Conservation (phyloP, 495 filamentous ascomycete species). For the Cercophora newfieldiana region DNA sequence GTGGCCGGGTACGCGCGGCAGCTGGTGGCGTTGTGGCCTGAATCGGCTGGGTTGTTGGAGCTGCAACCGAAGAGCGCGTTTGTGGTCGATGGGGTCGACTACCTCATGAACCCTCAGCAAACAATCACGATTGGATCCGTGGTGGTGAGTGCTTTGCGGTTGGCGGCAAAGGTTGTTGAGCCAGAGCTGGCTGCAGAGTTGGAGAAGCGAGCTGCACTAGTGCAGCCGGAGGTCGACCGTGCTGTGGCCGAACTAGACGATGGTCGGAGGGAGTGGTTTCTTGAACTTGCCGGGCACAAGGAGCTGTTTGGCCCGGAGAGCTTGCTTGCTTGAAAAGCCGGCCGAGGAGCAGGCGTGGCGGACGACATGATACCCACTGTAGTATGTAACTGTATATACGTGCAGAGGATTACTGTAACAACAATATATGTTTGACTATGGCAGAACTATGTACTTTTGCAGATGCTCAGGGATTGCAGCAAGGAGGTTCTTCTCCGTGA, state of each 20-base stretch:
- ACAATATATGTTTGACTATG: constrained; percentile 47
- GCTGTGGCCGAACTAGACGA: constrained; percentile 12
- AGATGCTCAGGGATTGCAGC: constrained; percentile 81
- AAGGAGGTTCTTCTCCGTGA: constrained; percentile 79
- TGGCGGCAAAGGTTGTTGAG: constrained; percentile 39
- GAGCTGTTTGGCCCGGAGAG: neutral
- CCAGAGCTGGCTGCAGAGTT: constrained; percentile 31
- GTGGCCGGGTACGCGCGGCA: constrained; percentile 37
- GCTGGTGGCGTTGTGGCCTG: constrained; percentile 40
- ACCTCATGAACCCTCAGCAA: constrained; percentile 28
- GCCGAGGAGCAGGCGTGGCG: neutral
- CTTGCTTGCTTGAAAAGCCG: neutral
- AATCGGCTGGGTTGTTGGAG: constrained; percentile 31
- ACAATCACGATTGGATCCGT: constrained; percentile 33
- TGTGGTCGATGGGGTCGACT: constrained; percentile 22
- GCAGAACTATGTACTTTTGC: constrained; percentile 89
- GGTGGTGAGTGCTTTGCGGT: constrained; percentile 42
- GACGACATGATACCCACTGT: neutral
- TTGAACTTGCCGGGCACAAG: too few species aligned
- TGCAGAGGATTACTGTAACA: constrained; percentile 21
- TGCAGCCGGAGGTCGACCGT: constrained; percentile 29
- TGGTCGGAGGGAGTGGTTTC: neutral
- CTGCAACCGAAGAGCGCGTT: constrained; percentile 34
- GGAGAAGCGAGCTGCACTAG: constrained; percentile 26
- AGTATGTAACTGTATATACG: too few species aligned